These are phyloP conservation scores for Trichosporon asahii DNA, from an alignment of 1,284 basidiomycete species.

Conservation along the genomic window DNA sequence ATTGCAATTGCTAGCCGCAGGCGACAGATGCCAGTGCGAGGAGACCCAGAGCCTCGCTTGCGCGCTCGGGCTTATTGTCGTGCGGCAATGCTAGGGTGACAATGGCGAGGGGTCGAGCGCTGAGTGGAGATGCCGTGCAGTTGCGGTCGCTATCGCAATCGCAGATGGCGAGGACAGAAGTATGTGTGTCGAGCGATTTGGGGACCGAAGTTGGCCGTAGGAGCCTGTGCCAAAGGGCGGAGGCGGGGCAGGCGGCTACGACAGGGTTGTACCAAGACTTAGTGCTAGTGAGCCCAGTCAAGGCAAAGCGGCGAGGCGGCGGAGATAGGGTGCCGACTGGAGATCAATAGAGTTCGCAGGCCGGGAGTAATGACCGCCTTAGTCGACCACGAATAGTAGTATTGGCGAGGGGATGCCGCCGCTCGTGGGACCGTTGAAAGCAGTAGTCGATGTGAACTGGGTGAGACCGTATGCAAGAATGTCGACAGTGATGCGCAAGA, in stretches of 20 bases:
- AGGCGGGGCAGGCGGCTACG: neutral
- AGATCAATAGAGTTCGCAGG: neutral
- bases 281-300: neutral
- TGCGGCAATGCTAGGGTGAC: conserved; percentile 6
- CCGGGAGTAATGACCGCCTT: neutral
- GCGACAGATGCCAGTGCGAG: conserved; percentile 4
- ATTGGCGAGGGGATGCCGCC: neutral
- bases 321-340: conserved; percentile 5
- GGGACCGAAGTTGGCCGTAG: neutral
- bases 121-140: neutral
- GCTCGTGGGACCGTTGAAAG: neutral
- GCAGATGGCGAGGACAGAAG: neutral
- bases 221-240: neutral
- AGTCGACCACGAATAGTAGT: neutral
- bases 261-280: neutral
- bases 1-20: neutral
- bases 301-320: neutral
- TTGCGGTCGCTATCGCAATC: neutral
- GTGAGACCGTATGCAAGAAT: neutral
- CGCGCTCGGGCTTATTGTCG: conserved; percentile 6
- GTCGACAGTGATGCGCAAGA: neutral
- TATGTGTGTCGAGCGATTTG: neutral
- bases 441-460: neutral
- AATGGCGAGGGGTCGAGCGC: neutral
- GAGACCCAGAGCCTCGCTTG: conserved; percentile 1